phyloP scores from a whole-genome alignment of 768 basidiomycete genomes.

The Xanthoconium purpureum region DNA sequence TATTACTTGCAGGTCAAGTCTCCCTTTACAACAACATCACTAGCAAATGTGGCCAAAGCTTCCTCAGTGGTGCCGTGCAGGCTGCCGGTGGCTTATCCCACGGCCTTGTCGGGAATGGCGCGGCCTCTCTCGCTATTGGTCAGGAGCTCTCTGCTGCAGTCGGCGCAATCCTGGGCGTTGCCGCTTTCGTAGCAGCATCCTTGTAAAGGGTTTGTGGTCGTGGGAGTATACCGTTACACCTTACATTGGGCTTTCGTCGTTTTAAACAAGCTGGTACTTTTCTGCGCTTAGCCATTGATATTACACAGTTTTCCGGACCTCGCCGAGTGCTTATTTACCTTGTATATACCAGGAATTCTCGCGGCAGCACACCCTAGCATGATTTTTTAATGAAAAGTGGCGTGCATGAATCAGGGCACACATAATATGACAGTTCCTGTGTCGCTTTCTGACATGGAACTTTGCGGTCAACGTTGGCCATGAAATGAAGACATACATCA shows the following conservation, averaged over 20 bases:
- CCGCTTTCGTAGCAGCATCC: conserved; percentile 32
- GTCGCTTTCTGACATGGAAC: conserved; percentile 1
- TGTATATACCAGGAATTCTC: conserved; percentile 21
- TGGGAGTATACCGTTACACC: conserved; percentile 14
- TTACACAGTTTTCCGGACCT: conserved; percentile 8
- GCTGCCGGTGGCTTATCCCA: conserved; percentile 61
- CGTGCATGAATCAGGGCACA: background rate
- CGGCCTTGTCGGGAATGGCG: conserved; percentile 33
- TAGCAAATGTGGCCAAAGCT: conserved; percentile 64
- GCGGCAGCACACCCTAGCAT: background rate
- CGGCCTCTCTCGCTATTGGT: conserved; percentile 19
- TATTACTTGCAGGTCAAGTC: conserved; percentile 63
- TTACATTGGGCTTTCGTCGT: conserved; percentile 17
- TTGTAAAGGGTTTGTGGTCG: conserved; percentile 15
- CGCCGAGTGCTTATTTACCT: conserved; percentile 10
- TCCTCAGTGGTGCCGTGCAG: conserved; percentile 64
- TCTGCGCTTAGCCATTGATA: conserved; percentile 9
- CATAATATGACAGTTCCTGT: conserved; percentile 1
- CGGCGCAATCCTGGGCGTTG: conserved; percentile 33
- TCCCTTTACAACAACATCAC: conserved; percentile 62
- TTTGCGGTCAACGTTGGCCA: background rate
- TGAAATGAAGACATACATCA: conserved; percentile 3
- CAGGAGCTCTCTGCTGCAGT: conserved; percentile 29
- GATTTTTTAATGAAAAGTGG: background rate
- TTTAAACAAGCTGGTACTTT: conserved; percentile 22